Conservation (phyloP, 768 basidiomycete genomes). For the Tylopilus subfusipes region DNA sequence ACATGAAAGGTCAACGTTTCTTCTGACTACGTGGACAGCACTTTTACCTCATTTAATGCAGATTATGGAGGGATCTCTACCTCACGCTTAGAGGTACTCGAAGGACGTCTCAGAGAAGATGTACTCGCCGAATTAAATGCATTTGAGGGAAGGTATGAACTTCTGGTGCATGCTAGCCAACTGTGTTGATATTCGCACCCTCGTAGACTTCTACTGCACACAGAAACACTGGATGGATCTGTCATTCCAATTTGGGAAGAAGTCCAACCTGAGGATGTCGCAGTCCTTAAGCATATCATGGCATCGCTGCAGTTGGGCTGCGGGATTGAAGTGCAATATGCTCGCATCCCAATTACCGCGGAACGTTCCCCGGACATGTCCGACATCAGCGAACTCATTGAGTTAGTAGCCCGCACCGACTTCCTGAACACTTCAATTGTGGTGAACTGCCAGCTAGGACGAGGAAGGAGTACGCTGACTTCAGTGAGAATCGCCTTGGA, state of each 20-base stretch:
- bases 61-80: slow-evolving; percentile 96
- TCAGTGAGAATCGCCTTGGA: slow-evolving; percentile 48
- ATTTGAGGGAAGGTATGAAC: slow-evolving; percentile 76
- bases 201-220: slow-evolving; percentile 77
- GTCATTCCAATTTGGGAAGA: slow-evolving; percentile 96
- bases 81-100: slow-evolving; percentile 81
- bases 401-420: slow-evolving; percentile 67
- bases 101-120: slow-evolving; percentile 86
- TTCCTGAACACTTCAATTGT: slow-evolving; percentile 77
- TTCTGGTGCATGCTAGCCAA: neutral
- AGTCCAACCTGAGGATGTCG: slow-evolving; percentile 64
- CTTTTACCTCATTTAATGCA: slow-evolving; percentile 23
- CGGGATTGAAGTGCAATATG: slow-evolving; percentile 69
- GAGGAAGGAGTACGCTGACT: slow-evolving; percentile 88
- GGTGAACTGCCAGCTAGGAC: slow-evolving; percentile 92
- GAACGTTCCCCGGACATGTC: slow-evolving; percentile 76
- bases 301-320: slow-evolving; percentile 41
- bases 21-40: neutral
- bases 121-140: slow-evolving; percentile 76
- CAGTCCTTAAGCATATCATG: slow-evolving; percentile 89
- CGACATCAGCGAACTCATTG: slow-evolving; percentile 73
- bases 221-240: slow-evolving; percentile 81
- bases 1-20: slow-evolving; percentile 74
- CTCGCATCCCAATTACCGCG: slow-evolving; percentile 89
- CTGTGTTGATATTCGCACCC: neutral